phyloP scores from a whole-genome alignment of 176 grass and related monocot species.

The Zizania latifolia region DNA sequence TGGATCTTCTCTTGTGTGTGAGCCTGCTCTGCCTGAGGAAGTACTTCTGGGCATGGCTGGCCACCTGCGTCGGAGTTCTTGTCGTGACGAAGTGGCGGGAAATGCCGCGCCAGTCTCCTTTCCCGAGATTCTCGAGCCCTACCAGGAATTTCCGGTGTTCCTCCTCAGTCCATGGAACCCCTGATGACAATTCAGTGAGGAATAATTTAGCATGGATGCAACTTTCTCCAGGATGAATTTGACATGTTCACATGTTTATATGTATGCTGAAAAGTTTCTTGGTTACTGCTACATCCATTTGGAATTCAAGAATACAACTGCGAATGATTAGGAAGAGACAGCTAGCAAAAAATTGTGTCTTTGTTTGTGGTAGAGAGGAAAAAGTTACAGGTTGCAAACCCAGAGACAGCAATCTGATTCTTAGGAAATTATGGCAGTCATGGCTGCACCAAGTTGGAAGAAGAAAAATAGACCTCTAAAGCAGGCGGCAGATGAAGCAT shows the following conservation, averaged over 20 bases:
- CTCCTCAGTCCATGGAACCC: constrained; percentile 85
- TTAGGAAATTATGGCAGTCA: background rate
- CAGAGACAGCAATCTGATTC: background rate
- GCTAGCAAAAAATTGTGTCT: background rate
- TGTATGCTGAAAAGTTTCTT: too few species aligned
- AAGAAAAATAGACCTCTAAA: background rate
- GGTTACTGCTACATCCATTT: too few species aligned
- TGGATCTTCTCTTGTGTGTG: constrained; percentile 60
- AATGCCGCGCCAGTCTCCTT: constrained; percentile 90
- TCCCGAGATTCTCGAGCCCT: constrained; percentile 78
- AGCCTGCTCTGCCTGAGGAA: constrained; percentile 79
- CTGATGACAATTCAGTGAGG: constrained; percentile 15
- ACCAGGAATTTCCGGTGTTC: constrained; percentile 72
- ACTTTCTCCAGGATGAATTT: background rate
- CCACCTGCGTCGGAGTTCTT: constrained; percentile 83
- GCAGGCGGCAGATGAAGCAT: background rate
- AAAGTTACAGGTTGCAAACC: background rate
- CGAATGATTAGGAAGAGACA: background rate
- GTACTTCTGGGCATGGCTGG: constrained; percentile 94
- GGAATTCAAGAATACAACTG: background rate
- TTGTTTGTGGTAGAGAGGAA: background rate
- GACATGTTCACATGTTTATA: too few species aligned
- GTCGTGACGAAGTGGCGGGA: constrained; percentile 84
- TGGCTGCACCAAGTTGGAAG: background rate
- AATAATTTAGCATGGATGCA: background rate